Percentiles rank a stretch among this genome's conserved stretches.
phyloP scores from a whole-genome alignment of 352 stramenopile species.

The Phytophthora macrochlamydospora region DNA sequence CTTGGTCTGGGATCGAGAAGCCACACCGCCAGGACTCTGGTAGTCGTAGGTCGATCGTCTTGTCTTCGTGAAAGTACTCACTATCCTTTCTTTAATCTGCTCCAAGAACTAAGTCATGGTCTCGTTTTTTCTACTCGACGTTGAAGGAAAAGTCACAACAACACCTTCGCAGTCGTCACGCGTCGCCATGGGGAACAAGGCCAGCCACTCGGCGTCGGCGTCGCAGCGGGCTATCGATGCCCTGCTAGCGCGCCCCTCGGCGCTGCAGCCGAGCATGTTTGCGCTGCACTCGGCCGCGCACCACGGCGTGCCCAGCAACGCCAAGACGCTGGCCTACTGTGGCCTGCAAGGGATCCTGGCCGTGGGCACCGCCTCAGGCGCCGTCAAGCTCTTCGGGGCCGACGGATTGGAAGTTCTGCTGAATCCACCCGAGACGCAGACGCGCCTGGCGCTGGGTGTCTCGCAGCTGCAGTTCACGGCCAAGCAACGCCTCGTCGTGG shows the following conservation, averaged over 20 bases:
- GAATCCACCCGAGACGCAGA: slow-evolving; percentile 34
- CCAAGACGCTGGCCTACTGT: slow-evolving; percentile 64
- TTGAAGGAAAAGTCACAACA: background rate
- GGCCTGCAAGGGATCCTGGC: slow-evolving; percentile 67
- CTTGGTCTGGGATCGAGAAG: too few species aligned
- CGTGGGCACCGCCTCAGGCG: slow-evolving; percentile 62
- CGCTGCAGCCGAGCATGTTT: slow-evolving; percentile 55
- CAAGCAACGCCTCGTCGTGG: slow-evolving; percentile 62
- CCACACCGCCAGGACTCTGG: too few species aligned
- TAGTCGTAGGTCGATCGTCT: too few species aligned
- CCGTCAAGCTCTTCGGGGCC: slow-evolving; percentile 72
- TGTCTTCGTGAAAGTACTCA: too few species aligned
- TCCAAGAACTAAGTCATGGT: too few species aligned
- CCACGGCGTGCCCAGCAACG: slow-evolving; percentile 72
- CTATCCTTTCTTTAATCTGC: too few species aligned
- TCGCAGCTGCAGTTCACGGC: slow-evolving; percentile 68
- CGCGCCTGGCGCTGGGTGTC: slow-evolving; percentile 49
- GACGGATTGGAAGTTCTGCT: slow-evolving; percentile 68
- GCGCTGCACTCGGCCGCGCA: slow-evolving; percentile 52
- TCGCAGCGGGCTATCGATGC: slow-evolving; percentile 49
- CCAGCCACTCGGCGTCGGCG: slow-evolving; percentile 38
- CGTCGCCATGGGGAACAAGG: slow-evolving; percentile 71
- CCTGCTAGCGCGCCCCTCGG: slow-evolving; percentile 40
- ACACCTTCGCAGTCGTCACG: background rate
- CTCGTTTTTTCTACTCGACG: background rate